Evolutionary conservation across 768 basidiomycete genomes (phyloP).

Genomic region (Russula olivacea): DNA sequence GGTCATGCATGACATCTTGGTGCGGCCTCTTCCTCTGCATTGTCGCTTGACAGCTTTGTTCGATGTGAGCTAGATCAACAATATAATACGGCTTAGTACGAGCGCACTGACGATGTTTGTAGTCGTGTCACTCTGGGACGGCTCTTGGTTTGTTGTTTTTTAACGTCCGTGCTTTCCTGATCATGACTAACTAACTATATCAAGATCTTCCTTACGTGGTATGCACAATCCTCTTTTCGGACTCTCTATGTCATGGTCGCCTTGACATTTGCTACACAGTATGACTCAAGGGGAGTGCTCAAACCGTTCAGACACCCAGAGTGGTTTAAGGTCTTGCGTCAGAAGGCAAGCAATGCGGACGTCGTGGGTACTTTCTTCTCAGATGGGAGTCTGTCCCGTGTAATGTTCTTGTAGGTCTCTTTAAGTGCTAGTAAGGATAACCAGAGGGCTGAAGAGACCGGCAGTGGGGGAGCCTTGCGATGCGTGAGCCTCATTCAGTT

Average conservation of each 20-base stretch:
- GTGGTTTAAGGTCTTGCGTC: background rate
- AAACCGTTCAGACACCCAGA: background rate
- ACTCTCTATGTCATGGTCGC: background rate
- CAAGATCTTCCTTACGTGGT: conserved; percentile 5
- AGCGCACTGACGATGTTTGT: background rate
- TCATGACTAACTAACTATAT: background rate
- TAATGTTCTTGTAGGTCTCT: background rate
- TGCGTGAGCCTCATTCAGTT: background rate
- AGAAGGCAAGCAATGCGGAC: background rate
- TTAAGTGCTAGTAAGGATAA: background rate
- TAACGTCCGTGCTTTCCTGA: background rate
- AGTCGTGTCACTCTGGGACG: conserved; percentile 8
- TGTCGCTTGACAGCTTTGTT: conserved; percentile 10
- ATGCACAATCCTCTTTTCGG: background rate
- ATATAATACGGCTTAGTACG: background rate
- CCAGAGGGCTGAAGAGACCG: background rate
- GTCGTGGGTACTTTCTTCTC: background rate
- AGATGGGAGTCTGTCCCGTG: background rate
- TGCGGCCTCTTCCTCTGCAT: background rate
- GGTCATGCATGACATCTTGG: background rate
- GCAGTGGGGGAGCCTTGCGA: background rate
- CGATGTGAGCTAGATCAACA: background rate
- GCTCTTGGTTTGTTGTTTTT: background rate
- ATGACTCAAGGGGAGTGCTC: background rate
- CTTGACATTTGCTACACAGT: conserved; percentile 2